Evolutionary conservation across 768 basidiomycete species (phyloP).

Genomic region (Crepidotus variabilis): DNA sequence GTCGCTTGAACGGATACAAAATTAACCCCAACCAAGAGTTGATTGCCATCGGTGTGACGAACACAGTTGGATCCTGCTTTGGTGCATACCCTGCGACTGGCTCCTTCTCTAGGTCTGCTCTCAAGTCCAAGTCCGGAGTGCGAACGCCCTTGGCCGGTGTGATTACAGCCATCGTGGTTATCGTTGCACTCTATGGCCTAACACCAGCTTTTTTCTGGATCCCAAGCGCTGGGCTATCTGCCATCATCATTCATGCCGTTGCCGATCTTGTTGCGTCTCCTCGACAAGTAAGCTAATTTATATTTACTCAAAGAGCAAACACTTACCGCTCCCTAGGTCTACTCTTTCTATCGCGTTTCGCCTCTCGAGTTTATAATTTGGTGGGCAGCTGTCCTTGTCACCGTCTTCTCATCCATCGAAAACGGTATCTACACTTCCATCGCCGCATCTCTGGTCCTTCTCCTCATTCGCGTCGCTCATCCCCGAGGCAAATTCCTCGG

Average conservation of each 20-base stretch:
- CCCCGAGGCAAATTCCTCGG: constrained; percentile 92
- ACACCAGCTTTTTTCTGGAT: constrained; percentile 93
- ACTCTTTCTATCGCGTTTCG: constrained; percentile 89
- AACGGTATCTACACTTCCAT: constrained; percentile 90
- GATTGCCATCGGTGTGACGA: constrained; percentile 96
- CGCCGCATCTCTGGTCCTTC: constrained; percentile 68
- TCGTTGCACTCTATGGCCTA: constrained; percentile 92
- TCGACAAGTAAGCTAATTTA: constrained; percentile 34
- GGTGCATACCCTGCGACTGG: constrained; percentile 95
- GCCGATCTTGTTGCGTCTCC: constrained; percentile 86
- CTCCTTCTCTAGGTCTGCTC: constrained; percentile 96
- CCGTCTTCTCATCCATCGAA: constrained; percentile 92
- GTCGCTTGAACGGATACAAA: constrained; percentile 92
- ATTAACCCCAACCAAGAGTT: constrained; percentile 93
- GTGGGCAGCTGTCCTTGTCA: constrained; percentile 81
- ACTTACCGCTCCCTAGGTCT: constrained; percentile 42
- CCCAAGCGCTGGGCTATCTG: constrained; percentile 77
- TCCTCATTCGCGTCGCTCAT: constrained; percentile 82
- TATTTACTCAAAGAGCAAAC: not conserved
- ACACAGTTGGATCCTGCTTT: constrained; percentile 87
- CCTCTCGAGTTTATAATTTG: constrained; percentile 93
- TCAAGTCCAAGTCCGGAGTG: constrained; percentile 97
- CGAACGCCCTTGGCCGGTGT: constrained; percentile 91
- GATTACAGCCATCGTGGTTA: constrained; percentile 79
- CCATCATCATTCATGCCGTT: constrained; percentile 93